A percentile compares a stretch with the other conserved stretches of the same genome.
Evolutionary conservation across 148 eudicot genomes (phyloP).

Genomic region (Hydrangea macrophylla): DNA sequence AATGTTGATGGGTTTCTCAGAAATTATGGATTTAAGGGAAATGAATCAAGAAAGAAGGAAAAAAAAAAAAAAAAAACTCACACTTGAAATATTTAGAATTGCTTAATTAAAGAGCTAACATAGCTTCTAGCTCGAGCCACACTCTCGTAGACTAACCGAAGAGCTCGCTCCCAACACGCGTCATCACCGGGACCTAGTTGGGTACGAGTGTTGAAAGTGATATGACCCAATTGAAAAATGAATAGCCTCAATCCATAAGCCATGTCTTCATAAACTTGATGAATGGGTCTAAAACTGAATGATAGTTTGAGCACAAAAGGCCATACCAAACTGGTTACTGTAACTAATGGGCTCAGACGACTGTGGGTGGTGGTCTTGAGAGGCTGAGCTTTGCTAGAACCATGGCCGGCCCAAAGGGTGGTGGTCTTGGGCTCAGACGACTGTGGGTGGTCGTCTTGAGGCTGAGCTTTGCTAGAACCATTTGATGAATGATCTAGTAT

Average conservation of each 20-base stretch:
- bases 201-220: conserved; percentile 18
- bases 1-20: too few species aligned
- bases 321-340: conserved; percentile 23
- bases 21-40: too few species aligned
- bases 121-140: conserved; percentile 7
- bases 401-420: conserved; percentile 29
- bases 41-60: too few species aligned
- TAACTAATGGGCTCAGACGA: conserved; percentile 23
- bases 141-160: conserved; percentile 31
- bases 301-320: conserved; percentile 28
- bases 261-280: conserved; percentile 15
- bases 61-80: too few species aligned
- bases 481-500: neutral
- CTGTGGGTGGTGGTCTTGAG: conserved; percentile 15
- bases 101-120: too few species aligned
- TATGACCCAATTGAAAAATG: conserved; percentile 36
- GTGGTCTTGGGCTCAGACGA: neutral
- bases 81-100: neutral
- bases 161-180: conserved; percentile 37
- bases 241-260: conserved; percentile 22
- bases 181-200: neutral
- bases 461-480: neutral
- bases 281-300: conserved; percentile 24
- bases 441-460: neutral
- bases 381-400: conserved; percentile 39